Evolutionary conservation across 176 grass and related monocot genomes (phyloP), one percentile per base, ranked within the genome.

Genomic region (Coix lacrymajobi): DNA sequence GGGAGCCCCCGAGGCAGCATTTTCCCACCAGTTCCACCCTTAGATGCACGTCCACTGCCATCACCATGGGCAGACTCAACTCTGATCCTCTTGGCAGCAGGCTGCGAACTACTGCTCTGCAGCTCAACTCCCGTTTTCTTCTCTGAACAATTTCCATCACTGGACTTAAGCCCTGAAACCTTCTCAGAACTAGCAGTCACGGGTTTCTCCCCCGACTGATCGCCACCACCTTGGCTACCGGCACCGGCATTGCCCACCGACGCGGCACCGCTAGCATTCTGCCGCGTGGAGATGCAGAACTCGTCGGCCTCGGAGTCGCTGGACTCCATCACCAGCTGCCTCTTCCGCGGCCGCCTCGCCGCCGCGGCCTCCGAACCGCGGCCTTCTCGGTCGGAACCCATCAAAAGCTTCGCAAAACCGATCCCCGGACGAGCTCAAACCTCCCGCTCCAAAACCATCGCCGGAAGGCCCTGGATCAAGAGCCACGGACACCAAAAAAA

Each of bases 271-370:
- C 70, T 81, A 36, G 41, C 34, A 43, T 71, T 83, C 45, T 44
- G 26, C 66, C 83, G 85, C 38, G 79, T 75, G 22, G 81, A 81
- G 77, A 92, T 86, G 69, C 45, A 65, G 73, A 57, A 72, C 24
- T 92, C 90, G 1, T 92, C 93, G 57, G 61, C 69, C 83, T 96
- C 94, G 5, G 94, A 93, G 54, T 93, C 91, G 80, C 94, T 96
- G 17, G 85, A 83, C 67, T 86, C 87, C 43, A 82, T 73, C 34
- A 91, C 54, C 62, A 85, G 85, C 20, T 83, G 79, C 74, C 88
- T 87, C 76, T 90, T 96, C 88, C 89, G 91, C 79, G 61, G 62
- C 85, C 74, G 84, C 34, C 22, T 39, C 72, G 20, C 54, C 60
- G n/a, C 32, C 34, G 19, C 66, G 37, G 66, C 54, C 81, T 56